Evolutionary conservation across 305 asterid species (phyloP).

Genomic region (Ilex paraguariensis): DNA sequence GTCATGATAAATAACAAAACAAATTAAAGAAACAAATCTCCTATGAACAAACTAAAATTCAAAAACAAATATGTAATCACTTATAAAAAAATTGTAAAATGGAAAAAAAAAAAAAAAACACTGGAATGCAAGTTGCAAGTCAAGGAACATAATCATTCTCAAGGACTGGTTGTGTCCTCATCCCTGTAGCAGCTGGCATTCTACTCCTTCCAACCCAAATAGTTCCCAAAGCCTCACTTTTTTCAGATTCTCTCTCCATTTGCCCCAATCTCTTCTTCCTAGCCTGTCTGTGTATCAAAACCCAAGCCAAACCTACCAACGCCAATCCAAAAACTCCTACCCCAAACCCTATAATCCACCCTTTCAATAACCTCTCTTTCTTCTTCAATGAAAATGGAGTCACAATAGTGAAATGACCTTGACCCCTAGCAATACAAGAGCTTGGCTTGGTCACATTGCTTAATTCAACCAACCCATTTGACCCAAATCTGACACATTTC

Average conservation of each 20-base stretch:
- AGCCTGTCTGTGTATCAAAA: constrained; percentile 20
- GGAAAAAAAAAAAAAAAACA: neutral
- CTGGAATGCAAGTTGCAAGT: constrained; percentile 10
- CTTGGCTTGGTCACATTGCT: constrained; percentile 31
- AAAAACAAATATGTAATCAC: constrained; percentile 18
- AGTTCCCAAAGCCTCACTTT: constrained; percentile 48
- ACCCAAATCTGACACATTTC: constrained; percentile 52
- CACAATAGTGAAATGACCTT: constrained; percentile 67
- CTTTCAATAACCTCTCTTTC: constrained; percentile 20
- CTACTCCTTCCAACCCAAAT: constrained; percentile 72
- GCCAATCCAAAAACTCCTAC: constrained; percentile 40
- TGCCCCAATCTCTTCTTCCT: constrained; percentile 25
- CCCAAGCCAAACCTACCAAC: constrained; percentile 23
- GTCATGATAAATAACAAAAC: neutral
- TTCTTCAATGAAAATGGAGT: constrained; percentile 27
- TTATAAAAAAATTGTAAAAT: constrained; percentile 14
- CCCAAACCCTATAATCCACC: constrained; percentile 61
- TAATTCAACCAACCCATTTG: constrained; percentile 40
- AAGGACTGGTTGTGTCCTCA: constrained; percentile 74
- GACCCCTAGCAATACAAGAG: constrained; percentile 33
- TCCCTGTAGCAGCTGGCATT: constrained; percentile 76
- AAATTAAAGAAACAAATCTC: constrained; percentile 1
- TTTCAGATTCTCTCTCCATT: constrained; percentile 63
- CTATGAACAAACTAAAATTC: constrained; percentile 1
- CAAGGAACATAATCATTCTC: constrained; percentile 59